Conservation (phyloP, 1,139 yeast species). For the Blastobotrys elegans region DNA sequence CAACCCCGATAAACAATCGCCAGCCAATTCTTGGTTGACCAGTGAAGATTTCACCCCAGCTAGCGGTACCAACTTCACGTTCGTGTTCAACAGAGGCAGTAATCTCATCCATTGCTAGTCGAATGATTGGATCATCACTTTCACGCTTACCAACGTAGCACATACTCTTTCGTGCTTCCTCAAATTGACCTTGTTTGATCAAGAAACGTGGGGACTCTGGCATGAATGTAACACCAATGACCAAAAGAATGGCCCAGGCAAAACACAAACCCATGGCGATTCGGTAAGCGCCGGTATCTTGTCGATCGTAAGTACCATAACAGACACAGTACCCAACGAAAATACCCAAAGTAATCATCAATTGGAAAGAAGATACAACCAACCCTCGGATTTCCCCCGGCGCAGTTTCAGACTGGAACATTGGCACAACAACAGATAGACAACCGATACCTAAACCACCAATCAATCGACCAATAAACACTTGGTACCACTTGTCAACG, state of each 20-base stretch:
- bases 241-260: constrained; percentile 40
- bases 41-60: constrained; percentile 59
- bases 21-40: constrained; percentile 64
- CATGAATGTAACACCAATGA: constrained; percentile 56
- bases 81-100: constrained; percentile 62
- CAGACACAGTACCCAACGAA: constrained; percentile 63
- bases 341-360: constrained; percentile 64
- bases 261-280: constrained; percentile 51
- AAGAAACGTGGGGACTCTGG: constrained; percentile 80
- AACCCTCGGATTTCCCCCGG: constrained; percentile 70
- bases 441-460: constrained; percentile 65
- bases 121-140: constrained; percentile 53
- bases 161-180: constrained; percentile 56
- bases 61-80: constrained; percentile 58
- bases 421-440: constrained; percentile 59
- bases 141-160: constrained; percentile 61
- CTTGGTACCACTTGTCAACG: constrained; percentile 38
- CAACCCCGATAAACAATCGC: constrained; percentile 60
- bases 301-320: constrained; percentile 51
- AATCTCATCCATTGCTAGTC: constrained; percentile 54
- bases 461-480: constrained; percentile 43
- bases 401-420: constrained; percentile 67
- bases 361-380: constrained; percentile 60
- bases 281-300: constrained; percentile 57
- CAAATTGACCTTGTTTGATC: constrained; percentile 49